Percentiles rank a stretch among this genome's conserved stretches.
phyloP scores from a whole-genome alignment of 1,284 basidiomycete species.

The Inonotus hispidus region DNA sequence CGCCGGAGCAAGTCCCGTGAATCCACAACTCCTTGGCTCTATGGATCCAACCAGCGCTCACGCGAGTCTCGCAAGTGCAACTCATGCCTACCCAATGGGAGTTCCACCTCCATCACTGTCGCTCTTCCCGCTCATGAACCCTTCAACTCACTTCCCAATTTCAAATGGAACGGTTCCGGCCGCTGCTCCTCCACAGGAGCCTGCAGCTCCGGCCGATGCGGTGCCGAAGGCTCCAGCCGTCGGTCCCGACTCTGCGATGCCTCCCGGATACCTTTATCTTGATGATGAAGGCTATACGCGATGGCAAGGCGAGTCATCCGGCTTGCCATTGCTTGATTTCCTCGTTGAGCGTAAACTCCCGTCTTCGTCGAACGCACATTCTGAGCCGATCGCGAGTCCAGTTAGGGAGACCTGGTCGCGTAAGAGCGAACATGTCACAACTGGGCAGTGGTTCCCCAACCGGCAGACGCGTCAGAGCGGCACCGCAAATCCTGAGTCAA shows the following conservation, averaged over 20 bases:
- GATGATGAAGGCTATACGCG: constrained; percentile 79
- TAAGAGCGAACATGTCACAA: constrained; percentile 32
- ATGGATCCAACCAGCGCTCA: constrained; percentile 39
- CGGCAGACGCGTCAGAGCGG: constrained; percentile 66
- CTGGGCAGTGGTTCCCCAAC: constrained; percentile 68
- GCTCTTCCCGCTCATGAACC: constrained; percentile 69
- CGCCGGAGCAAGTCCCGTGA: constrained; percentile 25
- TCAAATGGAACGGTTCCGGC: constrained; percentile 30
- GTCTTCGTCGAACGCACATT: constrained; percentile 32
- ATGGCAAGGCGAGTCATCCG: constrained; percentile 88
- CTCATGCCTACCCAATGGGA: constrained; percentile 51
- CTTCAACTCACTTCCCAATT: constrained; percentile 67
- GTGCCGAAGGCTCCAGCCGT: constrained; percentile 36
- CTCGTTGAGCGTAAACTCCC: constrained; percentile 54
- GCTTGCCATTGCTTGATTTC: constrained; percentile 78
- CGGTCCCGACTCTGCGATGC: constrained; percentile 43
- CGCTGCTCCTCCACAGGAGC: not conserved
- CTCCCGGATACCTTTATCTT: constrained; percentile 74
- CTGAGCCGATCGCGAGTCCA: constrained; percentile 25
- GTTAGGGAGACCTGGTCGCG: constrained; percentile 23
- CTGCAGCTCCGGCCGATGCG: constrained; percentile 24
- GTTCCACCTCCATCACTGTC: constrained; percentile 72
- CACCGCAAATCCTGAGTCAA: constrained; percentile 65
- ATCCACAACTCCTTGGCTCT: constrained; percentile 26
- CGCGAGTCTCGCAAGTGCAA: constrained; percentile 45